phyloP scores from a whole-genome alignment of 495 filamentous ascomycete genomes.

The Trichodelitschia bisporula region DNA sequence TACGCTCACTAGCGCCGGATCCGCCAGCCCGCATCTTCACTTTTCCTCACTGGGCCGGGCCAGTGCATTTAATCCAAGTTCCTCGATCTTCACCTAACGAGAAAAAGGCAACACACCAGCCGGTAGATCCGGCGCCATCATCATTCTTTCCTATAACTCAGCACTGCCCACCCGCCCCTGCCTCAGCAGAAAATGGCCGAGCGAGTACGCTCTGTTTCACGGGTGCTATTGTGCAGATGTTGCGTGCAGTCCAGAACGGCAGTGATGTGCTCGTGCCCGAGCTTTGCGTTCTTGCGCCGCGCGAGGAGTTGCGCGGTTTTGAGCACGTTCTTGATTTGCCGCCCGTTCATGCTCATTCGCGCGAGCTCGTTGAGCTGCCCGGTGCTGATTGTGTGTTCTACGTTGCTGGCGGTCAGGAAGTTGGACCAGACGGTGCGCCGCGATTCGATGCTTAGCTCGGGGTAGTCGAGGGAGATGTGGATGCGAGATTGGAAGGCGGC shows the following conservation, averaged over 20 bases:
- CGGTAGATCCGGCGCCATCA: too few relatives aligned
- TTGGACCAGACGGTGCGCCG: slow-evolving; percentile 21
- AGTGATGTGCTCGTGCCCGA: slow-evolving; percentile 20
- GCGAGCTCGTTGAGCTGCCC: slow-evolving; percentile 20
- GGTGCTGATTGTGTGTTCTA: slow-evolving; percentile 17
- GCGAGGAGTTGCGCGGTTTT: slow-evolving; percentile 28
- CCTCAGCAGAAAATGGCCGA: too few relatives aligned
- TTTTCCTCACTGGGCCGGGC: too few relatives aligned
- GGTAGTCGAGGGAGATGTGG: slow-evolving; percentile 19
- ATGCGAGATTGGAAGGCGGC: slow-evolving; percentile 18
- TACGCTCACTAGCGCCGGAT: too few relatives aligned
- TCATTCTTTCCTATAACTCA: too few relatives aligned
- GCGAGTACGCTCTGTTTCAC: too few relatives aligned
- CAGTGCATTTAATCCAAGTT: too few relatives aligned
- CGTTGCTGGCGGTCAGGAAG: slow-evolving; percentile 12
- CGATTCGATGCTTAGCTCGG: slow-evolving; percentile 12
- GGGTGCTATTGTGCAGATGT: too few relatives aligned
- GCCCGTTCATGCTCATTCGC: slow-evolving; percentile 26
- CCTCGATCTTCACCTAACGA: too few relatives aligned
- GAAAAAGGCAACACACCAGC: too few relatives aligned
- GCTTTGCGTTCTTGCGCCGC: slow-evolving; percentile 12
- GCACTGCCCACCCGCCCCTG: too few relatives aligned
- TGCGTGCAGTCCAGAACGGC: slow-evolving; percentile 23
- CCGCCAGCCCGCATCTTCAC: too few relatives aligned
- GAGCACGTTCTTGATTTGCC: slow-evolving; percentile 40